These are phyloP conservation scores for Clarireedia sp. DNA, from an alignment of 2,329 filamentous ascomycete species.

Conservation along the genomic window DNA sequence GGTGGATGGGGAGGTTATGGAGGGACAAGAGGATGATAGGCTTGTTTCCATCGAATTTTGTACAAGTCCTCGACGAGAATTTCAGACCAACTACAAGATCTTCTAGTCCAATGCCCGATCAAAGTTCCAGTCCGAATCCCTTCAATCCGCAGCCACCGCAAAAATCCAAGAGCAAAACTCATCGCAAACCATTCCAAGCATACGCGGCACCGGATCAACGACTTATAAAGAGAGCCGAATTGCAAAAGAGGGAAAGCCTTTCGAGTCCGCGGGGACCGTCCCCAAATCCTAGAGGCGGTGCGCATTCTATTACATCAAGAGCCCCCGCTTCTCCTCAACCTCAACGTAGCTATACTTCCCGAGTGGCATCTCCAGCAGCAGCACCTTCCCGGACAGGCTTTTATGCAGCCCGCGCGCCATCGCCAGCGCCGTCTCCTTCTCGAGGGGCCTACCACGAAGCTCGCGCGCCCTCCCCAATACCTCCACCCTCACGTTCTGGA, in stretches of 20 bases:
- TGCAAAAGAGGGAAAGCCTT: slow-evolving; percentile 25
- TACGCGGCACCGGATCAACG: slow-evolving; percentile 59
- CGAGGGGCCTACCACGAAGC: slow-evolving; percentile 32
- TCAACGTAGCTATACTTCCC: slow-evolving; percentile 8
- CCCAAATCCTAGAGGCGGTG: slow-evolving; percentile 18
- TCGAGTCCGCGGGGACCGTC: slow-evolving; percentile 21
- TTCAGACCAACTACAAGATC: slow-evolving; percentile 68
- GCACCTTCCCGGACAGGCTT: slow-evolving; percentile 11
- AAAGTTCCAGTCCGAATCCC: slow-evolving; percentile 28
- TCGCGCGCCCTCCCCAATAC: slow-evolving; percentile 24
- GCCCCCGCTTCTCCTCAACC: slow-evolving; percentile 27
- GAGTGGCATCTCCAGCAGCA: slow-evolving; percentile 32
- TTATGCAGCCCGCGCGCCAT: slow-evolving; percentile 1
- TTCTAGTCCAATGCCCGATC: slow-evolving; percentile 40
- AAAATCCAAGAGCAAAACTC: slow-evolving; percentile 45
- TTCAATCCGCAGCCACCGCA: slow-evolving; percentile 26
- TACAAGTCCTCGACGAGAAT: slow-evolving; percentile 76
- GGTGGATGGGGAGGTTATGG: slow-evolving; percentile 93
- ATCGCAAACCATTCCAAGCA: slow-evolving; percentile 59
- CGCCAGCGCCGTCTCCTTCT: slow-evolving; percentile 11
- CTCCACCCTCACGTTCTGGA: slow-evolving; percentile 16
- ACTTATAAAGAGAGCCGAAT: slow-evolving; percentile 42
- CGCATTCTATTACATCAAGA: slow-evolving; percentile 19
- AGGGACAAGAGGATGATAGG: slow-evolving; percentile 87
- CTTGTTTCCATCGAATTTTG: slow-evolving; percentile 95